These are phyloP conservation scores for Polyporus tsugae DNA, from an alignment of 1,284 basidiomycete genomes.

Conservation along the genomic window DNA sequence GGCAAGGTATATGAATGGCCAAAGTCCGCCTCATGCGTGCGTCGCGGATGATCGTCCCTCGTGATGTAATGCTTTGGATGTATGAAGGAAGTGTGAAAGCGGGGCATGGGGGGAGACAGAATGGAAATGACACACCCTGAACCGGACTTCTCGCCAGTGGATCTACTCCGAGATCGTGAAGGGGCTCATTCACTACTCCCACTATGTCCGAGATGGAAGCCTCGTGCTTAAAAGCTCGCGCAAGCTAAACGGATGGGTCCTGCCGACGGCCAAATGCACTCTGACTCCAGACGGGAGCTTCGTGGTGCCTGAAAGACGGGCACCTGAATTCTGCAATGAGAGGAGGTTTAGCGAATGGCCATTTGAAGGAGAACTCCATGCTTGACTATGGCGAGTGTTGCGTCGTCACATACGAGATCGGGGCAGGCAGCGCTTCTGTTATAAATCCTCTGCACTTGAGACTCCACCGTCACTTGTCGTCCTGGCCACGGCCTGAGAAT, in stretches of 20 bases:
- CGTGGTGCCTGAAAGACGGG: background rate
- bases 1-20: constrained; percentile 19
- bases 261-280: background rate
- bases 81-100: constrained; percentile 2
- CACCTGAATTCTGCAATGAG: background rate
- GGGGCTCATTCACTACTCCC: background rate
- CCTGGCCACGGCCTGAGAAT: background rate
- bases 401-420: background rate
- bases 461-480: background rate
- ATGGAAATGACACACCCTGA: background rate
- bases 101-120: constrained; percentile 1
- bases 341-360: background rate
- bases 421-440: background rate
- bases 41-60: constrained; percentile 17
- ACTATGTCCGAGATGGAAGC: constrained; percentile 20
- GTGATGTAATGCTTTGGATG: constrained; percentile 7
- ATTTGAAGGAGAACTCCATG: background rate
- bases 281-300: too few relatives aligned
- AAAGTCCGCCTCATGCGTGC: constrained; percentile 12
- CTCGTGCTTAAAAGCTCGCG: constrained; percentile 5
- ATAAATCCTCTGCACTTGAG: background rate
- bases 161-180: background rate
- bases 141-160: background rate
- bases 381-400: background rate
- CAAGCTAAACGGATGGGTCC: background rate